Base-by-base conservation (phyloP, 805 yeast species). In the Millerozyma acaciae region DNA sequence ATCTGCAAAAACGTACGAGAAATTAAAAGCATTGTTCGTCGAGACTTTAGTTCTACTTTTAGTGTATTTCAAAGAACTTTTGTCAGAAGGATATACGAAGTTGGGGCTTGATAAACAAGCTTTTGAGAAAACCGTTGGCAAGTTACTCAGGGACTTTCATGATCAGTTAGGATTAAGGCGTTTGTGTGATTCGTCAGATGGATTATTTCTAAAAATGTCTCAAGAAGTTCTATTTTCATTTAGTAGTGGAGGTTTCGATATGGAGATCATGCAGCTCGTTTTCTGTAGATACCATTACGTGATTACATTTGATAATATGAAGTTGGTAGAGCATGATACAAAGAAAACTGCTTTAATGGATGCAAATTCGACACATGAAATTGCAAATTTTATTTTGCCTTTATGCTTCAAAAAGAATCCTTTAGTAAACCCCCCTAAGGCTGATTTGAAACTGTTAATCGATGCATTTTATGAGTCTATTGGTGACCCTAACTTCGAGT, bases 261-360 rank as follows among this genome's bases (percentile, higher is more conserved):
- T 68, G 6, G 93, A 87, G 28, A 53, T 90, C 29, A 70, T 86
- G 6, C 97, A 90, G 48, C 69, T 86, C 21, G 57, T 93, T 15
- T 69, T 78, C 41, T 93, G 98, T 52, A 70, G 84, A 7, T 87
- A 81, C 47, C 94, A 87, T 28, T 68, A 85, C 32, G 58, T 65
- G 2, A 62, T 88, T 3, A 62, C 79, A 1, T 65, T 76, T 8
- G 86, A 80, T 9, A 65, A 67, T 12, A 78, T 76, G 40, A 65
- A 66, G 2, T 86, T 93, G 0, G 71, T 65, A 25, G 83, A 86
- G 40, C 97, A 90, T 48, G 68, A 53, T 24, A 54, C 69, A 24
- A 57, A 55, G n/a, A 36, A 40, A 19, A 43, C 44, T 10, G 55
- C 51, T 2, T 48, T 46, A 10, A 44, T 66, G 33, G 61, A 64